Conservation (phyloP, 257 asterid species). For the Catharanthus roseus region DNA sequence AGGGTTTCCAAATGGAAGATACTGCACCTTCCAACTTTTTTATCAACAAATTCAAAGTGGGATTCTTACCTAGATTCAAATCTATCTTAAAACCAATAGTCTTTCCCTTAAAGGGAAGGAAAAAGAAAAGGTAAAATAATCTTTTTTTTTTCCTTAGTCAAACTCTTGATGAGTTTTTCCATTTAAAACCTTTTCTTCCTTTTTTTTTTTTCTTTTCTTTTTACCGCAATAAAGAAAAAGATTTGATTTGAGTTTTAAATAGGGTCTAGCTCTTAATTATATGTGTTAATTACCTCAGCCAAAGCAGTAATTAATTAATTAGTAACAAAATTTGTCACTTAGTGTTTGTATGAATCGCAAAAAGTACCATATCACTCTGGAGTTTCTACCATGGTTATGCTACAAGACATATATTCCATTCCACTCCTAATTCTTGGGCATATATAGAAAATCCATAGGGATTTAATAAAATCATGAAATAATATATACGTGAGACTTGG, state of each 20-base stretch:
- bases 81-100: background rate
- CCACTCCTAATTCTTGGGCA: constrained; percentile 28
- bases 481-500: too few species aligned
- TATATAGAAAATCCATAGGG: background rate
- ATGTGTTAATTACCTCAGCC: background rate
- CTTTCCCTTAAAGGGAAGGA: too few species aligned
- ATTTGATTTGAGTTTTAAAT: background rate
- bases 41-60: constrained; percentile 10
- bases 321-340: constrained; percentile 6
- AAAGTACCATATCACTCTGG: constrained; percentile 5
- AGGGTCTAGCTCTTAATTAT: too few species aligned
- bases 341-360: constrained; percentile 6
- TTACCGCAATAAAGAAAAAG: too few species aligned
- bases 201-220: too few species aligned
- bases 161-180: background rate
- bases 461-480: constrained; percentile 5
- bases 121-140: too few species aligned
- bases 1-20: constrained; percentile 12
- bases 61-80: constrained; percentile 7
- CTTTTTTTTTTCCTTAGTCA: background rate
- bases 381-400: constrained; percentile 17
- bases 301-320: background rate
- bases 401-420: constrained; percentile 36
- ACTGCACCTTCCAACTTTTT: constrained; percentile 7
- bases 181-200: too few species aligned